Evolutionary conservation across 805 yeast species (phyloP).

Genomic region (Yarrowia divulgata): DNA sequence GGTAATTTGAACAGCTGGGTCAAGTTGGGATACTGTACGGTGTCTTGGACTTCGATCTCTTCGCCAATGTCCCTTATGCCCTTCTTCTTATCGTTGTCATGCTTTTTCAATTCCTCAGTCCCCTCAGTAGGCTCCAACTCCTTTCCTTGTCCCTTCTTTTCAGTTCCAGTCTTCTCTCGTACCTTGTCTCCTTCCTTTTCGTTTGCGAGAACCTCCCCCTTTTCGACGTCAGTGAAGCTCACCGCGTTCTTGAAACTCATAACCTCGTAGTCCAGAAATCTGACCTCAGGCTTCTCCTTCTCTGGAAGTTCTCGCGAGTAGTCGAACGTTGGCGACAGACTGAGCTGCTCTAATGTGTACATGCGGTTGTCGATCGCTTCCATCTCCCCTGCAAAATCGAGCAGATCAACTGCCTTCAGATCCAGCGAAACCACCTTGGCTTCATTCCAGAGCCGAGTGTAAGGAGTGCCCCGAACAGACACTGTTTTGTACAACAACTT

Average conservation of each 20-base stretch:
- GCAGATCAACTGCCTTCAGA: background rate
- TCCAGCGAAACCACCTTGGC: background rate
- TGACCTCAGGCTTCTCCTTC: background rate
- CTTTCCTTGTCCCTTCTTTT: background rate
- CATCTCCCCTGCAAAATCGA: conserved; percentile 10
- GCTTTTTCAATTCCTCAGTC: background rate
- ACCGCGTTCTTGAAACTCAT: background rate
- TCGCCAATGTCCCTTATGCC: background rate
- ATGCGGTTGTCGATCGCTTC: conserved; percentile 23
- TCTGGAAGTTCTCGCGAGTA: background rate
- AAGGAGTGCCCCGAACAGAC: conserved; percentile 24
- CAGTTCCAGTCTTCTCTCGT: background rate
- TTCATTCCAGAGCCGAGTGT: conserved; percentile 1
- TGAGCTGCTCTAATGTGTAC: conserved; percentile 21
- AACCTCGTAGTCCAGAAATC: conserved; percentile 7
- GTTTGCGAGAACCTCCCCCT: background rate
- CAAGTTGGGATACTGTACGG: background rate
- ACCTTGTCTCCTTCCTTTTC: background rate
- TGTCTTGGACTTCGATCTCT: background rate
- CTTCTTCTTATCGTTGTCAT: background rate
- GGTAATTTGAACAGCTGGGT: background rate
- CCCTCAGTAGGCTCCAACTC: background rate
- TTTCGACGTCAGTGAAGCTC: background rate
- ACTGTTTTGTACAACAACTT: conserved; percentile 16
- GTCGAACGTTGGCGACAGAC: background rate